Conservation (phyloP, 495 filamentous ascomycete genomes). For the Cercophora sp. region DNA sequence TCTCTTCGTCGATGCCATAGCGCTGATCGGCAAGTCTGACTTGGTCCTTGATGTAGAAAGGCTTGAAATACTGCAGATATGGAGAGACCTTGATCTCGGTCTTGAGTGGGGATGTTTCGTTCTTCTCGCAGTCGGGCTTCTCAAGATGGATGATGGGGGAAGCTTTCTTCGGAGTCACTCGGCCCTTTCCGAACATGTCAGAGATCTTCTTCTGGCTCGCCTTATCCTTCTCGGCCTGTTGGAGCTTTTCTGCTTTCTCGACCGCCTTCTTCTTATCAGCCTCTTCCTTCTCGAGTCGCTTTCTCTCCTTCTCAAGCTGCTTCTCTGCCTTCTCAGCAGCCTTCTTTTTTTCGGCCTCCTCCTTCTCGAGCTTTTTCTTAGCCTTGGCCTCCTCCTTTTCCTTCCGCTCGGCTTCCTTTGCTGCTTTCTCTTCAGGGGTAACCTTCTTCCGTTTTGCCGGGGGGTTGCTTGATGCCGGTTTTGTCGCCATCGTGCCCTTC, state of each 20-base stretch:
- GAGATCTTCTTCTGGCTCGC: conserved; percentile 45
- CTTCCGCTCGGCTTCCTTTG: conserved; percentile 45
- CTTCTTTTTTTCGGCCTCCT: conserved; percentile 41
- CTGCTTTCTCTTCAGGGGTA: conserved; percentile 50
- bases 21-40: conserved; percentile 54
- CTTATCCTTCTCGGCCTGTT: conserved; percentile 61
- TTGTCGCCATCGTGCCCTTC: neutral
- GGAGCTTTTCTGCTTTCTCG: conserved; percentile 15
- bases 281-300: conserved; percentile 57
- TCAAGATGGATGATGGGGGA: conserved; percentile 18
- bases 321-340: conserved; percentile 35
- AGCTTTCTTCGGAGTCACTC: conserved; percentile 34
- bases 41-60: conserved; percentile 70
- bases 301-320: conserved; percentile 38
- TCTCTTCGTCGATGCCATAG: conserved; percentile 54
- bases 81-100: too few relatives aligned
- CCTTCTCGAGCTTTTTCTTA: conserved; percentile 46
- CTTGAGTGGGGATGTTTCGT: too few relatives aligned
- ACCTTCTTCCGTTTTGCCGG: conserved; percentile 46
- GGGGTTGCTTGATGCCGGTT: conserved; percentile 15
- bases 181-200: conserved; percentile 46
- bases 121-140: conserved; percentile 18
- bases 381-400: conserved; percentile 47
- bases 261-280: neutral
- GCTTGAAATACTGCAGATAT: conserved; percentile 70